Evolutionary conservation across 352 stramenopile species (phyloP).

Genomic region (Saprolegnia diclina): DNA sequence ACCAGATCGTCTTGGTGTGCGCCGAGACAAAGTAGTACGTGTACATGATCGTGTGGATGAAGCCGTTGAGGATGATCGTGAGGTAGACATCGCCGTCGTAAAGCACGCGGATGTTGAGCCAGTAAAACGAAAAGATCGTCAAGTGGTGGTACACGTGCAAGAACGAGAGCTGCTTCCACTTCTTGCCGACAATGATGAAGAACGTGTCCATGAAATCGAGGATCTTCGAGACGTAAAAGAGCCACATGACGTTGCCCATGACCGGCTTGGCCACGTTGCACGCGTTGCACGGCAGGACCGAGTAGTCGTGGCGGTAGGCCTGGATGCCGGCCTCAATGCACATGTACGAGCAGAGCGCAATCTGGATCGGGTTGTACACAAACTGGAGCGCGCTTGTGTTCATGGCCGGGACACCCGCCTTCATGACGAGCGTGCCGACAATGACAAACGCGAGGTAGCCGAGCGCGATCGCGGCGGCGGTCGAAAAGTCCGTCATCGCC

Average conservation of each 20-base stretch:
- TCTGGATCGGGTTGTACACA: constrained; percentile 96
- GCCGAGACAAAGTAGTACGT: constrained; percentile 98
- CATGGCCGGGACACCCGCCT: constrained; percentile 56
- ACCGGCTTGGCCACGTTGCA: constrained; percentile 87
- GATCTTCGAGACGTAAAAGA: constrained; percentile 98
- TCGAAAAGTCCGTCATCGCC: constrained; percentile 52
- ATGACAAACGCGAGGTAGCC: constrained; percentile 64
- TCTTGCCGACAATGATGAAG: constrained; percentile 98
- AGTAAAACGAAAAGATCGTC: constrained; percentile 97
- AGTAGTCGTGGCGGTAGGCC: constrained; percentile 91
- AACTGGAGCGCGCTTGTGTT: constrained; percentile 88
- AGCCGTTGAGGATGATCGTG: constrained; percentile 95
- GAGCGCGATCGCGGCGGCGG: constrained; percentile 50
- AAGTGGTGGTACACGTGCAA: constrained; percentile 98
- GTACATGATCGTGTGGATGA: constrained; percentile 99
- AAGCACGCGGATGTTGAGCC: constrained; percentile 90
- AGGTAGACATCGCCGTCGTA: constrained; percentile 97
- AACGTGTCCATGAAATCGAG: constrained; percentile 92
- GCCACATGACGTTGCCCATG: constrained; percentile 93
- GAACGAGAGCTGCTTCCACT: constrained; percentile 97
- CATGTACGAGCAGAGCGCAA: constrained; percentile 96
- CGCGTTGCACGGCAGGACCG: constrained; percentile 87
- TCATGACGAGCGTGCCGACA: constrained; percentile 71
- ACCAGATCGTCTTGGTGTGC: constrained; percentile 96
- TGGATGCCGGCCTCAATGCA: constrained; percentile 91